phyloP scores from a whole-genome alignment of 78 protist genomes.

The Monosiga brevicollis region DNA sequence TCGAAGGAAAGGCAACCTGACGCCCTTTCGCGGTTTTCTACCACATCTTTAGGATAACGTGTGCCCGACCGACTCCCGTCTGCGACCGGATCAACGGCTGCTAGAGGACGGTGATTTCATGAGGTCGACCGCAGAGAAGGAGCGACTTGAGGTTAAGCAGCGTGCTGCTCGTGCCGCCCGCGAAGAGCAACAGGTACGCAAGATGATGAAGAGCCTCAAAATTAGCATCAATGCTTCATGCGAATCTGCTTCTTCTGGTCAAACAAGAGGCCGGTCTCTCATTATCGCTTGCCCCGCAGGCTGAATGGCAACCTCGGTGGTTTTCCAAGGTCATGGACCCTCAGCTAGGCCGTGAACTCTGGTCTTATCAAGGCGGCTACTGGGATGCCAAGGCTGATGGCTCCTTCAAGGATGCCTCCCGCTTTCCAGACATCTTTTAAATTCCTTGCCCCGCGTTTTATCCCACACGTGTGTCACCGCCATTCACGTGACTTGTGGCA shows the following conservation, averaged over 20 bases:
- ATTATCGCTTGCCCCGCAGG: background rate
- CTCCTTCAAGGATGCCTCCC: background rate
- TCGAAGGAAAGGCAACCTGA: too few species aligned
- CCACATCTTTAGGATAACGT: background rate
- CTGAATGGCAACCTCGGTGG: background rate
- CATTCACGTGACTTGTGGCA: too few species aligned
- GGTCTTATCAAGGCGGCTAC: constrained; percentile 1
- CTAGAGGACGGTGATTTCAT: constrained; percentile 12
- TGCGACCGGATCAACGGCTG: constrained; percentile 14
- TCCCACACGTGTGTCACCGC: too few species aligned
- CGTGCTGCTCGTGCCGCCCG: background rate
- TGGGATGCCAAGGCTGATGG: background rate
- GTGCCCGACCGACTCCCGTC: constrained; percentile 18
- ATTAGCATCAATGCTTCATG: background rate
- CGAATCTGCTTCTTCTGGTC: background rate
- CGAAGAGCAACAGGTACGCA: background rate
- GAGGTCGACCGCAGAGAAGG: background rate
- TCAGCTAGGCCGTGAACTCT: background rate
- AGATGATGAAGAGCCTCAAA: background rate
- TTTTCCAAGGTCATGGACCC: background rate
- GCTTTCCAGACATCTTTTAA: background rate
- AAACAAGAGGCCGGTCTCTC: background rate
- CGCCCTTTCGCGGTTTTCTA: background rate
- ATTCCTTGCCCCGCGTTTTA: too few species aligned
- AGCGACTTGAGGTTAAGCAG: constrained; percentile 19